phyloP scores from a whole-genome alignment of 1,284 basidiomycete species.

The Sporisorium scitamineum region DNA sequence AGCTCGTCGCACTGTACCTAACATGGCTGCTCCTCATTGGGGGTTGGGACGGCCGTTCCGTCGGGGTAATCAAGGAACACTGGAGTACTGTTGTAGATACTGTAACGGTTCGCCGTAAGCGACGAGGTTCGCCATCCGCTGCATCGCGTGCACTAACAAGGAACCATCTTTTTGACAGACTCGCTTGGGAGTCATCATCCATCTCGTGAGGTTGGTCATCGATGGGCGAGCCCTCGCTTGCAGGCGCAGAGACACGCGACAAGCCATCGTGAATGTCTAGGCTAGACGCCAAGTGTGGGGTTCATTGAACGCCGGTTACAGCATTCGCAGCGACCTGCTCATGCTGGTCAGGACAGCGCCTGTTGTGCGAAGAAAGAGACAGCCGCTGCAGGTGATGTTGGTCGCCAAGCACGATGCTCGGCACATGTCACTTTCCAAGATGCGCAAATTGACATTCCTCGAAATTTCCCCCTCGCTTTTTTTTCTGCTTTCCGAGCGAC shows the following conservation, averaged over 20 bases:
- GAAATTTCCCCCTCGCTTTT: conserved; percentile 17
- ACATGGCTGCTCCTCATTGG: not conserved
- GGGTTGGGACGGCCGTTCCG: not conserved
- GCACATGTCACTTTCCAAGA: conserved; percentile 24
- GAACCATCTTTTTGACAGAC: conserved; percentile 1
- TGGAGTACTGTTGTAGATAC: conserved; percentile 8
- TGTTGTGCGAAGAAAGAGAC: not conserved
- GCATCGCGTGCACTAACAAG: not conserved
- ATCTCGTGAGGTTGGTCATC: conserved; percentile 17
- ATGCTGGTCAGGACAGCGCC: no score
- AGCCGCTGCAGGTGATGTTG: conserved; percentile 1
- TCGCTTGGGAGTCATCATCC: conserved; percentile 2
- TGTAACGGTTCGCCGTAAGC: not conserved
- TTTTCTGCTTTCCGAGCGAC: not conserved
- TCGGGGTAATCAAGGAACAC: not conserved
- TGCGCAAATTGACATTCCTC: conserved; percentile 43
- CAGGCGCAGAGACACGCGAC: not conserved
- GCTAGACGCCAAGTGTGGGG: not conserved
- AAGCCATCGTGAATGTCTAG: not conserved
- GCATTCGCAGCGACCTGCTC: not conserved
- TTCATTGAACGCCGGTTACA: not conserved
- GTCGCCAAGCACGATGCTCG: conserved; percentile 9
- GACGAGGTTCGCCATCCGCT: not conserved
- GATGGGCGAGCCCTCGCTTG: not conserved
- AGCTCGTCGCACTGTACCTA: not conserved